Percentiles rank a stretch among this genome's conserved stretches.
These are phyloP conservation scores for Populus hybrid DNA, from an alignment of 441 rosid genomes.

Conservation along the genomic window DNA sequence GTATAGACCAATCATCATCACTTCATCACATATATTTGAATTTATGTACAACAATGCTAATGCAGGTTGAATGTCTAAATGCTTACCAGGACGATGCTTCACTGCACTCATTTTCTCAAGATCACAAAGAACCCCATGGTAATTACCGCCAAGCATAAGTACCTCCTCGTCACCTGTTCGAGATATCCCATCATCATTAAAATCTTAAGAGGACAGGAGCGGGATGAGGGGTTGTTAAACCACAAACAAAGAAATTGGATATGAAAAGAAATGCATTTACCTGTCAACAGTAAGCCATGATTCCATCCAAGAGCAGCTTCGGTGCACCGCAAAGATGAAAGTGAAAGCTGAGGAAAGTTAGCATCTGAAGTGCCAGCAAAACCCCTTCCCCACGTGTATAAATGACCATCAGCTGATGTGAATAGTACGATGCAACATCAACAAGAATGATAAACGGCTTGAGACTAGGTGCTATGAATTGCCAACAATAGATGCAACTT, in stretches of 20 bases:
- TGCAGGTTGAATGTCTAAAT: neutral
- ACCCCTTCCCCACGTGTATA: slow-evolving; percentile 85
- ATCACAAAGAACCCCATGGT: slow-evolving; percentile 43
- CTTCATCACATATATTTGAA: neutral
- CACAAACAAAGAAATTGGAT: neutral
- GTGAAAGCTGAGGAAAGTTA: slow-evolving; percentile 41
- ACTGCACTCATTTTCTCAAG: slow-evolving; percentile 34
- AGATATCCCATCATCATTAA: slow-evolving; percentile 1
- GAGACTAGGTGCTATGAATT: neutral
- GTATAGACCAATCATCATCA: neutral
- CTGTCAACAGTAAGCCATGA: slow-evolving; percentile 61
- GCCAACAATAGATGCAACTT: neutral
- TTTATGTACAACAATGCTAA: neutral
- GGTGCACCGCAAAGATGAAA: slow-evolving; percentile 29
- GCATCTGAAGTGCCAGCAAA: slow-evolving; percentile 45
- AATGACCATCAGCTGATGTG: slow-evolving; percentile 50
- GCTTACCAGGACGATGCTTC: slow-evolving; percentile 38
- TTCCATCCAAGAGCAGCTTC: slow-evolving; percentile 77
- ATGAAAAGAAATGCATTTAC: slow-evolving; percentile 27
- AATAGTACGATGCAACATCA: neutral
- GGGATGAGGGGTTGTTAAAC: neutral
- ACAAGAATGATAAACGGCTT: neutral
- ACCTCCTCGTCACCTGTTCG: slow-evolving; percentile 57
- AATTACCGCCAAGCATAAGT: slow-evolving; percentile 65
- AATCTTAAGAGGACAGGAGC: neutral